These are phyloP conservation scores for Pichia californica DNA, from an alignment of 805 yeast species.

Conservation along the genomic window DNA sequence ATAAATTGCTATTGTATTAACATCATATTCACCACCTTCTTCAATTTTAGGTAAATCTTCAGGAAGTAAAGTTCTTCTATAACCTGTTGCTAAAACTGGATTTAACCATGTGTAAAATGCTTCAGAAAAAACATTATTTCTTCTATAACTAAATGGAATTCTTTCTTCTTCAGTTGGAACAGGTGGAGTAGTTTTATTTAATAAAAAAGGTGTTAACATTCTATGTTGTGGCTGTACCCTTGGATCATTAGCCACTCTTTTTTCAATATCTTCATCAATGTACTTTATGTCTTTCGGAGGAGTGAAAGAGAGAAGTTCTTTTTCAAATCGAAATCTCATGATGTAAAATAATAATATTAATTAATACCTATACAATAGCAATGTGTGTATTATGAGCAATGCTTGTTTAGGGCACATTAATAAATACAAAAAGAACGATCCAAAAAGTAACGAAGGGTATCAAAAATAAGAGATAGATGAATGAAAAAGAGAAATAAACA, in stretches of 20 bases:
- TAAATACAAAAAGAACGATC: too few relatives aligned
- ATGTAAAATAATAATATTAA: not conserved
- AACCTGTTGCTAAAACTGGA: conserved; percentile 64
- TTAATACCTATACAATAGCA: too few relatives aligned
- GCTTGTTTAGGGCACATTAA: too few relatives aligned
- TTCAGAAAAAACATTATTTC: conserved; percentile 35
- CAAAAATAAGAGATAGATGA: too few relatives aligned
- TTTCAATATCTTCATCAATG: conserved; percentile 15
- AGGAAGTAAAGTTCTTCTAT: conserved; percentile 62
- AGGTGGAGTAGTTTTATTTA: conserved; percentile 38
- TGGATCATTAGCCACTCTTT: conserved; percentile 14
- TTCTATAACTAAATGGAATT: conserved; percentile 35
- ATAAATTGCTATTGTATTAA: conserved; percentile 32
- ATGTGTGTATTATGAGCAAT: too few relatives aligned
- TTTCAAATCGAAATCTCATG: not conserved
- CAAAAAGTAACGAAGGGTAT: too few relatives aligned
- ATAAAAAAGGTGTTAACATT: conserved; percentile 29
- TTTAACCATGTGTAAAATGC: conserved; percentile 59
- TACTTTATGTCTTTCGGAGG: conserved; percentile 1
- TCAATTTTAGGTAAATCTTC: conserved; percentile 51
- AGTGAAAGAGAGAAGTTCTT: conserved; percentile 2
- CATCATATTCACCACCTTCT: conserved; percentile 32
- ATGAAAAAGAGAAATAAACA: too few relatives aligned
- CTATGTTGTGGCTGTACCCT: conserved; percentile 29
- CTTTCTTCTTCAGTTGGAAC: conserved; percentile 49